Base-by-base conservation (phyloP, 305 asterid genomes). In the Andrographis paniculata region DNA sequence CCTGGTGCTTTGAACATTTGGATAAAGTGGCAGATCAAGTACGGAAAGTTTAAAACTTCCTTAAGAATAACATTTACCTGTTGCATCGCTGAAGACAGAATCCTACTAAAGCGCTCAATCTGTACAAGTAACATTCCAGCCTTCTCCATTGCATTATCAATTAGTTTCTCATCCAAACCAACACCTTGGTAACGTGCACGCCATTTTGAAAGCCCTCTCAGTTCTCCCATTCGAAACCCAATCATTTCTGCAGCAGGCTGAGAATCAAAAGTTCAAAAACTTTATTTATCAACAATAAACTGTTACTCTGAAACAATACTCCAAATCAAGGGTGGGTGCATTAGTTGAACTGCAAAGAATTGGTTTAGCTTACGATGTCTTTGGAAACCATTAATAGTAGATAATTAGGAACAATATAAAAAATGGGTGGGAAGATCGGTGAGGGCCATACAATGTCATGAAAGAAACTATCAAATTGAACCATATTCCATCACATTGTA, bases 231-330 rank as follows among this genome's bases (percentile, higher is more conserved):
- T 68, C 95, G 76, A 56, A 91, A 91, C 43, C 76, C 95, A 63
- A 91, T 73, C 46, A 82, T 91, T 78, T 91, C 98, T 61, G 92
- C 93, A 67, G 96, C 95, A 66, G 98, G 95, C 98, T 89, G 87
- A 70, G 61, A 72, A 72, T 41, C 60, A 61, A 42, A 66, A 62
- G 49, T 62, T 65, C 42, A 62, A n/a, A 66, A 59, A 39, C 27
- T 61, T 50, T 24, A 71, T 53, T 33, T 48, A 53, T 57, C 41
- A 59, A 36, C 5, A 33, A 46, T 61, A 42, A 28, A 4, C 31
- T 27, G 45, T 38, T 17, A 13, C 38, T 33, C 38, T 0, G 13
- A 10, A 33, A 33, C 38, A 33, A 10, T 7, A 13, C 38, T 33
- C 38, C n/a, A 33, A 33, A n/a, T n/a, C n/a, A n/a, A n/a, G n/a